Percentiles rank a stretch among this genome's conserved stretches.
These are phyloP conservation scores for Suillus ampliporus DNA, from an alignment of 768 basidiomycete genomes.

Conservation along the genomic window DNA sequence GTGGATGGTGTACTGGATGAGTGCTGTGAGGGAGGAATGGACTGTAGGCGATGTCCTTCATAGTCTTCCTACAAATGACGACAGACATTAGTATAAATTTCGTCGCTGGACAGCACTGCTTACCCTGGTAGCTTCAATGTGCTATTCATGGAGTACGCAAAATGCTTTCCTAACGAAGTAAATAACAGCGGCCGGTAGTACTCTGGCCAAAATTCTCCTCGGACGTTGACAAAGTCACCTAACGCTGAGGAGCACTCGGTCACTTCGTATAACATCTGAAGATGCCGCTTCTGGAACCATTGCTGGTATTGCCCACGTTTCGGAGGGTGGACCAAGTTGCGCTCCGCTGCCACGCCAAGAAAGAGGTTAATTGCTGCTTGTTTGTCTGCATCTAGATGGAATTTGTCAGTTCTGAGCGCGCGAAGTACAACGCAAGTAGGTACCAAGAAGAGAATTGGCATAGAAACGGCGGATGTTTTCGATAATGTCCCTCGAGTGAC, in stretches of 20 bases:
- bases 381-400: slow-evolving; percentile 84
- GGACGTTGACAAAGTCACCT: slow-evolving; percentile 58
- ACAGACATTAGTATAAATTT: not conserved
- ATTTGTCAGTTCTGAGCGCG: slow-evolving; percentile 12
- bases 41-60: slow-evolving; percentile 69
- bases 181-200: slow-evolving; percentile 88
- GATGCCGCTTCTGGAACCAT: slow-evolving; percentile 81
- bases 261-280: slow-evolving; percentile 69
- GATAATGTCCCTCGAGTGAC: slow-evolving; percentile 94
- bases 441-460: slow-evolving; percentile 90
- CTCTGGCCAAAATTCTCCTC: slow-evolving; percentile 85
- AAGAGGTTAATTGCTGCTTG: slow-evolving; percentile 98
- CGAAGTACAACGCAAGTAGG: not conserved
- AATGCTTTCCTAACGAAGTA: slow-evolving; percentile 86
- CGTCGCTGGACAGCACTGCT: slow-evolving; percentile 24
- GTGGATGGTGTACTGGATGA: slow-evolving; percentile 40
- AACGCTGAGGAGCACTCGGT: slow-evolving; percentile 70
- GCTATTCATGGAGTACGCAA: slow-evolving; percentile 92
- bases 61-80: slow-evolving; percentile 59
- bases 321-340: slow-evolving; percentile 51
- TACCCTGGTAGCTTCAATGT: slow-evolving; percentile 84
- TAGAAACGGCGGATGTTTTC: slow-evolving; percentile 96
- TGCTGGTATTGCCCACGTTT: slow-evolving; percentile 77
- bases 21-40: slow-evolving; percentile 73
- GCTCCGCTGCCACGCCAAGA: slow-evolving; percentile 69